phyloP scores from a whole-genome alignment of 352 stramenopile species.

The Globisporangium uncinulatum region DNA sequence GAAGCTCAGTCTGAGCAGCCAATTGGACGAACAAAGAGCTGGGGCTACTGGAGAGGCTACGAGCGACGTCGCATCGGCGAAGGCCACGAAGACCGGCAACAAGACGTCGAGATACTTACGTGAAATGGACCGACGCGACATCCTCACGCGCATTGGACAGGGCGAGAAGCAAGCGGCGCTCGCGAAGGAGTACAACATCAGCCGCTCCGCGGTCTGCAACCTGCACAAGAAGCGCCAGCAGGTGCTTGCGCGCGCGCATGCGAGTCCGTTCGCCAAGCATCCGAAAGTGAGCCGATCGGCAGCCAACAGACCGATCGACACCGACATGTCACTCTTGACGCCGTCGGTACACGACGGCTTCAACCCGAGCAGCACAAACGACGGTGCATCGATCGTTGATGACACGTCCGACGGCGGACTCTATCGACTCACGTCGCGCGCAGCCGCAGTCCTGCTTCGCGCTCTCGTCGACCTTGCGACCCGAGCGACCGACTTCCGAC shows the following conservation, averaged over 20 bases:
- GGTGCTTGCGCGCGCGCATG: conserved; percentile 33
- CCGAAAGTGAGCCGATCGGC: conserved; percentile 20
- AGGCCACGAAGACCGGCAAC: conserved; percentile 11
- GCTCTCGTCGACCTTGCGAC: not conserved
- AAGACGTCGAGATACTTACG: conserved; percentile 31
- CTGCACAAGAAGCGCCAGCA: conserved; percentile 49
- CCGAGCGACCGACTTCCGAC: conserved; percentile 27
- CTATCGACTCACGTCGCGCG: not conserved
- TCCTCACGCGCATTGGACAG: too few relatives aligned
- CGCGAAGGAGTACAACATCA: conserved; percentile 60
- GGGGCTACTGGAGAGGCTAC: too few relatives aligned
- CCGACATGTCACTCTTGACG: not conserved
- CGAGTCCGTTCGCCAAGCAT: conserved; percentile 49
- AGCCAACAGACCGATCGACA: not conserved
- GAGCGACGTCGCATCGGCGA: conserved; percentile 20
- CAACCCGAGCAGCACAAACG: not conserved
- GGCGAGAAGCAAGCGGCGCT: conserved; percentile 59
- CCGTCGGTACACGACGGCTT: not conserved
- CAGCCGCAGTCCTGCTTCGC: not conserved
- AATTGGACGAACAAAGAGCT: not conserved
- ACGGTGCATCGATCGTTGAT: not conserved
- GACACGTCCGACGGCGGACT: not conserved
- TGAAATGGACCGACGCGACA: too few relatives aligned
- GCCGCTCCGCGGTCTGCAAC: conserved; percentile 53
- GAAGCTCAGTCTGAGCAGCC: not conserved